phyloP scores from a whole-genome alignment of 495 filamentous ascomycete species.

The Bombardia bombarda region DNA sequence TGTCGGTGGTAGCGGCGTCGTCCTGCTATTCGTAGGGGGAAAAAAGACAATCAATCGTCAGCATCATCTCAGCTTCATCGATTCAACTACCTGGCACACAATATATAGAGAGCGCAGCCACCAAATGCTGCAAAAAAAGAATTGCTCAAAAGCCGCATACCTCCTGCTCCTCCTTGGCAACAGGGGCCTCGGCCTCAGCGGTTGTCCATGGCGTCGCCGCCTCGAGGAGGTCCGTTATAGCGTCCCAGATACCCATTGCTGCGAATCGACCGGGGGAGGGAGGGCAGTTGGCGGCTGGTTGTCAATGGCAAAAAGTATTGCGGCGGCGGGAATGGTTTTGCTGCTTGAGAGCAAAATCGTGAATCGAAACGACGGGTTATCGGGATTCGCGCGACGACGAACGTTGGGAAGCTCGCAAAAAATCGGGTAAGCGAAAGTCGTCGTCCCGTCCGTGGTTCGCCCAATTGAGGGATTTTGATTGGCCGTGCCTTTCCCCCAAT shows the following conservation, averaged over 20 bases:
- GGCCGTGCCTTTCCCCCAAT: constrained; percentile 10
- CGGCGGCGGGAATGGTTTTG: constrained; percentile 19
- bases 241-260: constrained; percentile 52
- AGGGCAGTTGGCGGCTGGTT: constrained; percentile 22
- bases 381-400: constrained; percentile 23
- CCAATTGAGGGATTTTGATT: constrained; percentile 39
- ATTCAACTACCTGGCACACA: background rate
- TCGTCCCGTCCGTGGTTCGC: constrained; percentile 31
- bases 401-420: constrained; percentile 23
- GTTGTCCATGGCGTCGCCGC: constrained; percentile 47
- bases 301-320: constrained; percentile 38
- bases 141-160: constrained; percentile 13
- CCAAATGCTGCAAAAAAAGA: no score
- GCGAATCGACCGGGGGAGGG: constrained; percentile 14
- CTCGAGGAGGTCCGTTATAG: constrained; percentile 45
- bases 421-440: constrained; percentile 29
- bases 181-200: constrained; percentile 48
- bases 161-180: constrained; percentile 16
- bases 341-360: background rate
- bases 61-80: background rate
- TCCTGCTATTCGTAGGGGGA: no score
- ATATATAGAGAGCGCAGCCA: no score
- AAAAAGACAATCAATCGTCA: no score
- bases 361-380: constrained; percentile 1
- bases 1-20: background rate